Conservation (phyloP, 1,284 basidiomycete species). For the Cryptococcus sp. region DNA sequence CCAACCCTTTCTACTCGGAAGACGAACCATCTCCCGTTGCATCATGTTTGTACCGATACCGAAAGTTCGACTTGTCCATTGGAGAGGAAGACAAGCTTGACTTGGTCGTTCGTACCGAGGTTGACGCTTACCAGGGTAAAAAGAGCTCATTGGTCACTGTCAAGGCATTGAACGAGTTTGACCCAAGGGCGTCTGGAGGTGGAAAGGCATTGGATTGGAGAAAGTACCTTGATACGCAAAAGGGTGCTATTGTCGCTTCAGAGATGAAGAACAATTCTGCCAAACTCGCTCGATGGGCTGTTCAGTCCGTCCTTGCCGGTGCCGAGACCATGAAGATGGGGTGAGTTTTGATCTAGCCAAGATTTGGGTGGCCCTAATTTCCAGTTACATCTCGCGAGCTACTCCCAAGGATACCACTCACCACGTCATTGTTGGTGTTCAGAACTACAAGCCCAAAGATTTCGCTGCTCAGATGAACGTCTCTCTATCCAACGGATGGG, state of each 20-base stretch:
- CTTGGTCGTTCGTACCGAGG: slow-evolving; percentile 91
- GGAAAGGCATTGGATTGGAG: slow-evolving; percentile 87
- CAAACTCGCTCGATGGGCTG: slow-evolving; percentile 96
- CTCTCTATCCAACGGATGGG: slow-evolving; percentile 94
- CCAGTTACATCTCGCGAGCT: slow-evolving; percentile 73
- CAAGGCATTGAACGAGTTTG: slow-evolving; percentile 96
- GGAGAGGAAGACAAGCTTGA: slow-evolving; percentile 83
- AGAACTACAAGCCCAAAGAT: slow-evolving; percentile 89
- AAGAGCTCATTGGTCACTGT: slow-evolving; percentile 68
- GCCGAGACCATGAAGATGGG: slow-evolving; percentile 98
- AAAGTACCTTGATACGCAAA: slow-evolving; percentile 88
- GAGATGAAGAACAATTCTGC: slow-evolving; percentile 99
- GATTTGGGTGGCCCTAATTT: slow-evolving; percentile 4
- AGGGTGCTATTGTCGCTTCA: slow-evolving; percentile 95
- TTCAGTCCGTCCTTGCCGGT: slow-evolving; percentile 91
- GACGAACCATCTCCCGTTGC: slow-evolving; percentile 90
- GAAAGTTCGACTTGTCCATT: slow-evolving; percentile 88
- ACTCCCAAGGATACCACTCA: slow-evolving; percentile 91
- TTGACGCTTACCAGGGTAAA: slow-evolving; percentile 78
- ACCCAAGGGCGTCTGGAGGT: slow-evolving; percentile 75
- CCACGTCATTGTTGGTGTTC: slow-evolving; percentile 92
- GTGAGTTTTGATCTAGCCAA: slow-evolving; percentile 47
- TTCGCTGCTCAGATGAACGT: slow-evolving; percentile 95
- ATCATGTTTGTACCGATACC: slow-evolving; percentile 93
- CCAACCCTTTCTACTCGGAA: slow-evolving; percentile 93